These are phyloP conservation scores for Pseudozyma sp. DNA, from an alignment of 1,284 basidiomycete genomes.

Conservation along the genomic window DNA sequence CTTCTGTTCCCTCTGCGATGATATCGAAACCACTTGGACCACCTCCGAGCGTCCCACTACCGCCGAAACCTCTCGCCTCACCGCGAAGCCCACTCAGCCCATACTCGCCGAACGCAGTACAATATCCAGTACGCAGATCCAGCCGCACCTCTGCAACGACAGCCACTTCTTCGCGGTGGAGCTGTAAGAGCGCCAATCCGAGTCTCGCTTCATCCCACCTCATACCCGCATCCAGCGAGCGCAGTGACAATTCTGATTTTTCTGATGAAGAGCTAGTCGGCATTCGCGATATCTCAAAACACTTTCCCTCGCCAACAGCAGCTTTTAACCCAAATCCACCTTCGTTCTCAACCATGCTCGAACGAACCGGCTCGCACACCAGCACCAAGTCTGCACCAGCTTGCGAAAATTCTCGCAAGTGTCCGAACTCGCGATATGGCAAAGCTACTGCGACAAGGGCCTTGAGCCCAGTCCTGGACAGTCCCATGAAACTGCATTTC, in stretches of 20 bases:
- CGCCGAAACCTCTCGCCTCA: conserved; percentile 24
- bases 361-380: conserved; percentile 3
- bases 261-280: conserved; percentile 29
- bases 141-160: conserved; percentile 20
- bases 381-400: neutral
- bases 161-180: conserved; percentile 15
- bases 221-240: conserved; percentile 1
- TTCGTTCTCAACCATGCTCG: neutral
- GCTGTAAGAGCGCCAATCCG: conserved; percentile 3
- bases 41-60: conserved; percentile 37
- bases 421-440: neutral
- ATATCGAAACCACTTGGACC: conserved; percentile 24
- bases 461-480: conserved; percentile 6
- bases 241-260: conserved; percentile 10
- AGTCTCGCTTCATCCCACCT: conserved; percentile 5
- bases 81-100: conserved; percentile 8
- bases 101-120: neutral
- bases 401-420: neutral
- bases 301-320: conserved; percentile 26
- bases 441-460: neutral
- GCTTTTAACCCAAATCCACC: neutral
- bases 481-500: neutral
- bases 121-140: conserved; percentile 14
- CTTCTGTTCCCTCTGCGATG: neutral
- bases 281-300: conserved; percentile 30